Conservation (phyloP, 2,329 filamentous ascomycete species). For the Cryoendolithus antarcticus region DNA sequence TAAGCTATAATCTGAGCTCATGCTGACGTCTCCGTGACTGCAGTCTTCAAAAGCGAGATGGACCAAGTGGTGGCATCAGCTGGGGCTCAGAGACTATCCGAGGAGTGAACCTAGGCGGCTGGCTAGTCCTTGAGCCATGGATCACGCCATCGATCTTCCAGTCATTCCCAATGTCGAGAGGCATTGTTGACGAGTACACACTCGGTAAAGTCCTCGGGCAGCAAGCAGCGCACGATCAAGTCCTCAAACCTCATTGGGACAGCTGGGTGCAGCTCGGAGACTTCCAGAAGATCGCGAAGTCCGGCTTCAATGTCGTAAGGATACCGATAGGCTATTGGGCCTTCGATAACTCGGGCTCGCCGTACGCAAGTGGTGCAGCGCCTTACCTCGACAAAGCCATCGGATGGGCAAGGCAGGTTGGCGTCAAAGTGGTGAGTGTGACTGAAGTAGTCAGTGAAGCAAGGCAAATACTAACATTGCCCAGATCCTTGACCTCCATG, state of each 20-base stretch:
- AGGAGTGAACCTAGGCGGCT: conserved; percentile 53
- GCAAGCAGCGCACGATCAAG: conserved; percentile 27
- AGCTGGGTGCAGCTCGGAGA: conserved; percentile 38
- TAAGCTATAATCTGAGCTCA: no score
- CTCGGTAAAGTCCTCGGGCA: conserved; percentile 37
- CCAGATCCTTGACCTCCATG: conserved; percentile 52
- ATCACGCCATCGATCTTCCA: conserved; percentile 52
- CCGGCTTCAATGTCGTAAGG: conserved; percentile 47
- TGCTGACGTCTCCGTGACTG: no score
- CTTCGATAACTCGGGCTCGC: conserved; percentile 36
- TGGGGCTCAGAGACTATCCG: conserved; percentile 45
- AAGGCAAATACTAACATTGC: no score
- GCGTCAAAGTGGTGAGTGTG: conserved; percentile 34
- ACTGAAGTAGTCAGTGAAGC: no score
- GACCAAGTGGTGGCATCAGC: conserved; percentile 22
- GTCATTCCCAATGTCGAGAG: conserved; percentile 13
- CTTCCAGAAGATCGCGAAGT: conserved; percentile 44
- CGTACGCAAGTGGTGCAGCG: conserved; percentile 41
- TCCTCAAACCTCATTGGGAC: conserved; percentile 40
- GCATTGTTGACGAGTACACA: conserved; percentile 40
- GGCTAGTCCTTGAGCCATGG: conserved; percentile 53
- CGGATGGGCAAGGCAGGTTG: conserved; percentile 41
- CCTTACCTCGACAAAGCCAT: conserved; percentile 44
- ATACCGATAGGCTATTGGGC: conserved; percentile 51
- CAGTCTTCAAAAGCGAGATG: background rate